Percentiles rank a stretch among this genome's conserved stretches.
Conservation (phyloP, 2,329 filamentous ascomycete species). For the Talaromyces atroroseus region DNA sequence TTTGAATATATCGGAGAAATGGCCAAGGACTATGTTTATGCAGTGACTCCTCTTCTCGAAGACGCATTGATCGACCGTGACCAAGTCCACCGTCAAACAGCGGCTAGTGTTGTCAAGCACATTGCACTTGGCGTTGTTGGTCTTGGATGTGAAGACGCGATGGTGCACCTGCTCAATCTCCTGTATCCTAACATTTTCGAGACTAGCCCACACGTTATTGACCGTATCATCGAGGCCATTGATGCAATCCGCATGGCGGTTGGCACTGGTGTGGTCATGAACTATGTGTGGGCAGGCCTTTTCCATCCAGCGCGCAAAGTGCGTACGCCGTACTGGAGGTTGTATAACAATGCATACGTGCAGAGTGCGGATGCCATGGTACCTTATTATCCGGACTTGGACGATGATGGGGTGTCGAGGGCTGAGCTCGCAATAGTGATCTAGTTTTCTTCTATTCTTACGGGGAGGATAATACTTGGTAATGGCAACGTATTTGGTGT, state of each 20-base stretch:
- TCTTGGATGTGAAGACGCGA: constrained; percentile 94
- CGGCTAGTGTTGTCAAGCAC: constrained; percentile 94
- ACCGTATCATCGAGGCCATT: constrained; percentile 94
- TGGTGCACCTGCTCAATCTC: constrained; percentile 94
- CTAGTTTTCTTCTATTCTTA: constrained; percentile 39
- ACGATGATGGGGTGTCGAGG: constrained; percentile 71
- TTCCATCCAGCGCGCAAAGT: constrained; percentile 98
- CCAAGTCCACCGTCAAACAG: constrained; percentile 95
- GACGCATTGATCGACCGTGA: constrained; percentile 96
- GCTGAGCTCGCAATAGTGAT: constrained; percentile 79
- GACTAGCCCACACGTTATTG: constrained; percentile 96
- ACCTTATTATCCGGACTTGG: constrained; percentile 86
- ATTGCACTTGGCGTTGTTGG: constrained; percentile 96
- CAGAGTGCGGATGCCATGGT: constrained; percentile 91
- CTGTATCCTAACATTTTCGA: constrained; percentile 97
- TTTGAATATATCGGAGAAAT: constrained; percentile 99
- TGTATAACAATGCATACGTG: constrained; percentile 97
- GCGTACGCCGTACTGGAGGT: constrained; percentile 85
- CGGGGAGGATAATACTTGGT: not conserved
- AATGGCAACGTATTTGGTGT: constrained; percentile 10
- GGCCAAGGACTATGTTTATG: constrained; percentile 99
- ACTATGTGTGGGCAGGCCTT: constrained; percentile 95
- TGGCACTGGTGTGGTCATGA: constrained; percentile 86
- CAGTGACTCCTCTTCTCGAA: constrained; percentile 89
- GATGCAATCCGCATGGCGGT: constrained; percentile 93